phyloP scores from a whole-genome alignment of 306 rosid genomes.

The Acacia acuminata region DNA sequence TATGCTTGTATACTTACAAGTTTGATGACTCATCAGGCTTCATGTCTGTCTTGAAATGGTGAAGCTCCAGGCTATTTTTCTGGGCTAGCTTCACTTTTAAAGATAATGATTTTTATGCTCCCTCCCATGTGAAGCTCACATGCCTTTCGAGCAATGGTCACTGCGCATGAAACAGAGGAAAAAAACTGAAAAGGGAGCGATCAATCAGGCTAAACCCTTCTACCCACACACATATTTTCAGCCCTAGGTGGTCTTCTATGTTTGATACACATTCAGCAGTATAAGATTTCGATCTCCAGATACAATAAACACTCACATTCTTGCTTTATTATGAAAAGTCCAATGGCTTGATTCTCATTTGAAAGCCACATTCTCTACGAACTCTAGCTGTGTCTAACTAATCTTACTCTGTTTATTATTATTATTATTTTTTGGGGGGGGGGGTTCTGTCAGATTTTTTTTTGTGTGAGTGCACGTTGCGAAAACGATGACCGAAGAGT shows the following conservation, averaged over 20 bases:
- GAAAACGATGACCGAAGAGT: slow-evolving; percentile 31
- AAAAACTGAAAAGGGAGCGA: not conserved
- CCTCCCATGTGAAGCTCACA: not conserved
- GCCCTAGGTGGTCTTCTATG: not conserved
- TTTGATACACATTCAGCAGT: not conserved
- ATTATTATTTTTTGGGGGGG: no score
- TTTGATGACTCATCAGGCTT: slow-evolving; percentile 3
- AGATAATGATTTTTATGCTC: not conserved
- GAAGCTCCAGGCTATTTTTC: not conserved
- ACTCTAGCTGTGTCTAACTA: not conserved
- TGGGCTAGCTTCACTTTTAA: slow-evolving; percentile 8
- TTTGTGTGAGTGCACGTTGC: slow-evolving; percentile 23
- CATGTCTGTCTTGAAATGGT: slow-evolving; percentile 11
- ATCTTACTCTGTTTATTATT: not conserved
- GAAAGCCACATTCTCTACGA: not conserved
- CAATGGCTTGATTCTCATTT: not conserved
- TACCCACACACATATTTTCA: not conserved
- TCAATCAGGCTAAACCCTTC: not conserved
- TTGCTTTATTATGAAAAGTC: not conserved
- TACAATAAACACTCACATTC: not conserved
- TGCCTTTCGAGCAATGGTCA: not conserved
- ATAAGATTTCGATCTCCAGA: not conserved
- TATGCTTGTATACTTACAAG: slow-evolving; percentile 6
- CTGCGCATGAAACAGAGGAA: not conserved
- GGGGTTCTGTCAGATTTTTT: not conserved